Base-by-base conservation (phyloP, 2,329 filamentous ascomycete species). In the Drechslerella stenobrocha region DNA sequence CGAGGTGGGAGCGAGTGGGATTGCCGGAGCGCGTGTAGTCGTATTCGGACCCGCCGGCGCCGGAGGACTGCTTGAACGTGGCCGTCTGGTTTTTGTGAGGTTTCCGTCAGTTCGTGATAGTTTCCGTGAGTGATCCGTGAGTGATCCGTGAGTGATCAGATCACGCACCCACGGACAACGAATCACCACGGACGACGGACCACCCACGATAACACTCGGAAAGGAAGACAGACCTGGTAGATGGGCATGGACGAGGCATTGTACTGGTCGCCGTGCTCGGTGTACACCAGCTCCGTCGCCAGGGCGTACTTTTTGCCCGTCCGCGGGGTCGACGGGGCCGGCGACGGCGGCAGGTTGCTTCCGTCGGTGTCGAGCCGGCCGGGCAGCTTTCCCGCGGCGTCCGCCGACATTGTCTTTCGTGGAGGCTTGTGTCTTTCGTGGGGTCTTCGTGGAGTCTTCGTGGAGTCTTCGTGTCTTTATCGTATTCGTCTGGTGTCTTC, bases 21-120 rank as follows among this genome's bases (percentile, higher is more conserved):
- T 98, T 98, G 59, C 93, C 93, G 32, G 91, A 97, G 69, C 95
- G 89, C 66, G 93, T 97, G 80, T 98, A 98, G 80, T 98, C 93
- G 78, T 97, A 98, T 77, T 97, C 91, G 72, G 84, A 88, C 66
- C 89, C 90, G 65, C 89, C 90, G 45, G 78, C 82, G 70, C 88
- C 87, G 15, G 87, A 89, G 20, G 83, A 84, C 78, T 97, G 93
- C 79, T 98, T 98, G 81, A 98, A 98, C 34, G 93, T 98, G 48
- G 93, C 95, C 48, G 90, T 95, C 82, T 87, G 71, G n/a, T n/a
- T n/a, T n/a, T n/a, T n/a, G n/a, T n/a, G n/a, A n/a, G n/a, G n/a
- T n/a, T n/a, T n/a, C n/a, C n/a, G n/a, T n/a, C n/a, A n/a, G n/a
- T n/a, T n/a, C 56, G 32, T 47, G n/a, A 45, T 18, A 34, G 13